Conservation (phyloP, 2,329 filamentous ascomycete species). For the Epichloe brachyelytri region DNA sequence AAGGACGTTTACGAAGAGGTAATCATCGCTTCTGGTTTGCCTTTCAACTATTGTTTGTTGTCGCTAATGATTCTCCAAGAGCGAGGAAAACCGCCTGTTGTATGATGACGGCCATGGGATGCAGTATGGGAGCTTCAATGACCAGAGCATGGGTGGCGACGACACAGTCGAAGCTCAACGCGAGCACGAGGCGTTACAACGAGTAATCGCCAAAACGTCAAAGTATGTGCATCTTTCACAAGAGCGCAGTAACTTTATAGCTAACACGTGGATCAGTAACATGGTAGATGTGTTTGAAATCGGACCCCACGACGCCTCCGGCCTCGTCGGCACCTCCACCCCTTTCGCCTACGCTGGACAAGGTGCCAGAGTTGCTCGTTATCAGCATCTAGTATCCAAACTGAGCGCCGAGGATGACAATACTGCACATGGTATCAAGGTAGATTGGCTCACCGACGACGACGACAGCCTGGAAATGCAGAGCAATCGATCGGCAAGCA, state of each 20-base stretch:
- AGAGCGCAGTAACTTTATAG: background rate
- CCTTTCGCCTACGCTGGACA: constrained; percentile 39
- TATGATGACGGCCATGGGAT: constrained; percentile 47
- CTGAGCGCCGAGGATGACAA: constrained; percentile 34
- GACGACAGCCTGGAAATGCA: constrained; percentile 31
- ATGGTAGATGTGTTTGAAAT: constrained; percentile 58
- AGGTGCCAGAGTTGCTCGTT: constrained; percentile 42
- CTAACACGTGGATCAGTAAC: constrained; percentile 32
- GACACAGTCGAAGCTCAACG: constrained; percentile 50
- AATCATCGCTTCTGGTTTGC: constrained; percentile 9
- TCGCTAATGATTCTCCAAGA: constrained; percentile 22
- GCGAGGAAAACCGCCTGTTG: constrained; percentile 44
- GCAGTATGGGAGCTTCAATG: constrained; percentile 51
- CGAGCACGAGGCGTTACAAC: constrained; percentile 51
- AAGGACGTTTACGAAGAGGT: constrained; percentile 44
- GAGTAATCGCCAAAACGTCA: constrained; percentile 50
- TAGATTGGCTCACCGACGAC: constrained; percentile 44
- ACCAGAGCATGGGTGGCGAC: constrained; percentile 39
- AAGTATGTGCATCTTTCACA: constrained; percentile 32
- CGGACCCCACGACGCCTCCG: constrained; percentile 34
- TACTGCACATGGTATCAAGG: constrained; percentile 28
- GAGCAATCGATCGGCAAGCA: constrained; percentile 21
- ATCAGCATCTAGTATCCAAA: constrained; percentile 49
- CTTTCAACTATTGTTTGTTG: background rate
- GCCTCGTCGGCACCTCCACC: constrained; percentile 21